A percentile compares a stretch with the other conserved stretches of the same genome.
These are phyloP conservation scores for Colletotrichum echinochloae DNA, from an alignment of 2,329 filamentous ascomycete species.

Conservation along the genomic window DNA sequence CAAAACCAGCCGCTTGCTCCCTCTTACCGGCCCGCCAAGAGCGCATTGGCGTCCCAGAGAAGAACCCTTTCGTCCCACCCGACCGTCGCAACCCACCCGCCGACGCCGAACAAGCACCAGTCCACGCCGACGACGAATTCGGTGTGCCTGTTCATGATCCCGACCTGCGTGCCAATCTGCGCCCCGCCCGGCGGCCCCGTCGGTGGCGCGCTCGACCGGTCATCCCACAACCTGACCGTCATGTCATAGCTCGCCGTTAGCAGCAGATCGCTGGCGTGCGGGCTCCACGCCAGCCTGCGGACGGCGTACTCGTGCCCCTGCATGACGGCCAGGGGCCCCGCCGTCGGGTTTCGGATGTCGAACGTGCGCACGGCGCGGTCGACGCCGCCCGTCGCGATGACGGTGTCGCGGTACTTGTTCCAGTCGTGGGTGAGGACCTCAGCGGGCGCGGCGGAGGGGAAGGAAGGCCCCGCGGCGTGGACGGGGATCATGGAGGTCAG, in stretches of 20 bases:
- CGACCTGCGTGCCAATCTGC: conserved; percentile 76
- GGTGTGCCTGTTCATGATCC: conserved; percentile 91
- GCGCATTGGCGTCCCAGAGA: conserved; percentile 85
- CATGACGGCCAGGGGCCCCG: conserved; percentile 79
- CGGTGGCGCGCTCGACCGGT: conserved; percentile 65
- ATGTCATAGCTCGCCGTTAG: conserved; percentile 96
- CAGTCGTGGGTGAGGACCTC: conserved; percentile 97
- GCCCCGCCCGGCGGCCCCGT: conserved; percentile 52
- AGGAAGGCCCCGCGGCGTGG: conserved; percentile 72
- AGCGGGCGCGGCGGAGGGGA: conserved; percentile 62
- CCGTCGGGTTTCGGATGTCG: conserved; percentile 82
- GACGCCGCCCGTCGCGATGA: conserved; percentile 90
- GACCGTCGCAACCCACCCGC: conserved; percentile 94
- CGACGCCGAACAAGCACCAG: conserved; percentile 96
- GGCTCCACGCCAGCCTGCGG: conserved; percentile 88
- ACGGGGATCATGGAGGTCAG: conserved; percentile 86
- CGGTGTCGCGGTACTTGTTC: conserved; percentile 94
- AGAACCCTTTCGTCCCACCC: conserved; percentile 94
- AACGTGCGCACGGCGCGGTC: conserved; percentile 90
- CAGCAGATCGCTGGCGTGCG: conserved; percentile 89
- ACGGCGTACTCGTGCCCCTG: conserved; percentile 93
- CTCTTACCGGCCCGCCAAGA: conserved; percentile 47
- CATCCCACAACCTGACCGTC: conserved; percentile 94
- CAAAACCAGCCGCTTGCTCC: neutral
- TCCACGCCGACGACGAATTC: conserved; percentile 97